Conservation (phyloP, 345 rosid genomes). For the Rhodomyrtus tomentosa region DNA sequence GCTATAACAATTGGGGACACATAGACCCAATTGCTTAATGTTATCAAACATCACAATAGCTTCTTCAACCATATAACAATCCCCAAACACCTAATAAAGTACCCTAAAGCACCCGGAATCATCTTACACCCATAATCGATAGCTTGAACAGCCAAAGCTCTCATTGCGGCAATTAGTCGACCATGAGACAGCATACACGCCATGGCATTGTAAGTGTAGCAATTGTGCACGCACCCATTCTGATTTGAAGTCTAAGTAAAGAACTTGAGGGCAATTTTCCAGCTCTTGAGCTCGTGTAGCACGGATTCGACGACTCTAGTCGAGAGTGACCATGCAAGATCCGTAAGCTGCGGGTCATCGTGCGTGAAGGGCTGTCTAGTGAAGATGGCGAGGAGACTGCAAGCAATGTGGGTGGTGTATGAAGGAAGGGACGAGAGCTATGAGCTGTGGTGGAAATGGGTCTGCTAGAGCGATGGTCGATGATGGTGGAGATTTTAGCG, state of each 20-base stretch:
- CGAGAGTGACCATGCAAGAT: constrained; percentile 43
- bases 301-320: constrained; percentile 58
- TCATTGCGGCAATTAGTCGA: constrained; percentile 79
- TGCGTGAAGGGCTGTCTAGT: constrained; percentile 33
- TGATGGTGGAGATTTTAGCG: not conserved
- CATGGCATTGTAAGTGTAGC: constrained; percentile 78
- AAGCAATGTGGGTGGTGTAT: constrained; percentile 16
- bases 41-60: constrained; percentile 62
- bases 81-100: constrained; percentile 68
- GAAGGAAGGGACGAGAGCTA: constrained; percentile 9
- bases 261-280: constrained; percentile 47
- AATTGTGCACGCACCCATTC: constrained; percentile 44
- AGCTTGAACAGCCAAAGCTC: constrained; percentile 28
- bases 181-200: constrained; percentile 78
- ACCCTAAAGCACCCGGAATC: constrained; percentile 79
- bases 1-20: constrained; percentile 52
- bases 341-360: constrained; percentile 30
- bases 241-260: constrained; percentile 63
- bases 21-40: constrained; percentile 38
- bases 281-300: constrained; percentile 32
- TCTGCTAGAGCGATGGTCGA: not conserved
- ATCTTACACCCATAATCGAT: constrained; percentile 41
- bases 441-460: constrained; percentile 32
- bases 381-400: constrained; percentile 39
- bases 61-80: constrained; percentile 43